Percentiles rank a stretch among this genome's conserved stretches.
phyloP scores from a whole-genome alignment of 768 basidiomycete genomes.

The Bullera alba region DNA sequence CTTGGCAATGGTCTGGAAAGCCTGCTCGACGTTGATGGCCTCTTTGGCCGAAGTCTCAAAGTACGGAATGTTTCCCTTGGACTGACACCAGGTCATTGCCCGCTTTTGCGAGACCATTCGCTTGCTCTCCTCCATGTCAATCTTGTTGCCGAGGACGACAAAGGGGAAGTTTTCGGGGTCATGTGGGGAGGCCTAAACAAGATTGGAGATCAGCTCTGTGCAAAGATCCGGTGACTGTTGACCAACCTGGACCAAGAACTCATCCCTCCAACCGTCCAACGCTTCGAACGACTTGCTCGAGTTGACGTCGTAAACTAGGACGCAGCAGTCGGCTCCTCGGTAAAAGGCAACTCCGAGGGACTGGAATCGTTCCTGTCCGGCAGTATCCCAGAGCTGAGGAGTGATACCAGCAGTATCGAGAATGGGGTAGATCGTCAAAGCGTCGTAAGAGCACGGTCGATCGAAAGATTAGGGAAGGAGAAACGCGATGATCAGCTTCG shows the following conservation, averaged over 20 bases:
- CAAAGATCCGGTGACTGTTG: neutral
- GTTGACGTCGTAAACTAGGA: constrained; percentile 98
- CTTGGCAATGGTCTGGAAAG: constrained; percentile 99
- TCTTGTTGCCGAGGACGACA: constrained; percentile 99
- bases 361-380: constrained; percentile 98
- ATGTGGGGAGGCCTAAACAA: constrained; percentile 86
- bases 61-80: constrained; percentile 99
- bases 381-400: constrained; percentile 93
- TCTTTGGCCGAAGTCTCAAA: constrained; percentile 99
- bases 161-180: constrained; percentile 99
- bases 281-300: constrained; percentile 97
- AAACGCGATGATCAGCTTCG: neutral
- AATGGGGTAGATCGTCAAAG: neutral
- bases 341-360: constrained; percentile 98
- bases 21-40: constrained; percentile 99
- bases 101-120: constrained; percentile 99
- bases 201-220: no score
- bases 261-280: constrained; percentile 97
- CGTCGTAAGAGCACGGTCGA: no score
- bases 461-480: neutral
- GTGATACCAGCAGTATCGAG: constrained; percentile 1
- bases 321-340: constrained; percentile 97
- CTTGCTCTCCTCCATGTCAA: constrained; percentile 98
- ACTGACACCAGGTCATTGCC: constrained; percentile 99
- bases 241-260: constrained; percentile 74